phyloP scores from a whole-genome alignment of 2,329 filamentous ascomycete genomes.

The Neocucurbitaria cava region DNA sequence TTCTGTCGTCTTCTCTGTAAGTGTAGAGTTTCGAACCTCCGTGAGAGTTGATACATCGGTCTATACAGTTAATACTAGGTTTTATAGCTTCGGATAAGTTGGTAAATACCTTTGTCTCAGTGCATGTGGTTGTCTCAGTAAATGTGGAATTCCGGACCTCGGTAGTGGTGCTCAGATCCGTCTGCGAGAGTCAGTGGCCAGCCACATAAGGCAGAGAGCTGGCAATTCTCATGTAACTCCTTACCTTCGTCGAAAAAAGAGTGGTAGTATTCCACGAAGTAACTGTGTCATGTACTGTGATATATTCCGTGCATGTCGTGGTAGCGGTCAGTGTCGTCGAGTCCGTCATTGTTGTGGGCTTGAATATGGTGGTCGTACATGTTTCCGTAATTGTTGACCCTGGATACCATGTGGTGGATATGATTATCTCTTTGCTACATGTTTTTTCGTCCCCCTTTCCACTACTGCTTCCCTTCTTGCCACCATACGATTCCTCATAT shows the following conservation, averaged over 20 bases:
- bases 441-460: not conserved
- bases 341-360: constrained; percentile 7
- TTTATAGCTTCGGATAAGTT: not conserved
- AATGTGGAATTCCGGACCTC: constrained; percentile 6
- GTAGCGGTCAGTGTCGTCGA: constrained; percentile 13
- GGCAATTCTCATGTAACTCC: not conserved
- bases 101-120: constrained; percentile 1
- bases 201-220: not conserved
- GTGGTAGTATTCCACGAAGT: constrained; percentile 17
- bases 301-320: constrained; percentile 10
- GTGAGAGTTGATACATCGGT: constrained; percentile 3
- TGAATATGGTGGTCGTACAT: not conserved
- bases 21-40: constrained; percentile 1
- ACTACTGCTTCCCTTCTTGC: not conserved
- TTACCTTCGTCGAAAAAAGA: constrained; percentile 1
- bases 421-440: constrained; percentile 7
- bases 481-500: not conserved
- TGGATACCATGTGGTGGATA: not conserved
- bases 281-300: constrained; percentile 14
- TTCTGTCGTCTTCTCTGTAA: constrained; percentile 2
- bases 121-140: constrained; percentile 8
- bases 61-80: not conserved
- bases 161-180: not conserved
- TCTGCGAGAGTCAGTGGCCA: not conserved
- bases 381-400: constrained; percentile 5